Conservation (phyloP, 2,329 filamentous ascomycete species). For the Arthrobotrys iridis region DNA sequence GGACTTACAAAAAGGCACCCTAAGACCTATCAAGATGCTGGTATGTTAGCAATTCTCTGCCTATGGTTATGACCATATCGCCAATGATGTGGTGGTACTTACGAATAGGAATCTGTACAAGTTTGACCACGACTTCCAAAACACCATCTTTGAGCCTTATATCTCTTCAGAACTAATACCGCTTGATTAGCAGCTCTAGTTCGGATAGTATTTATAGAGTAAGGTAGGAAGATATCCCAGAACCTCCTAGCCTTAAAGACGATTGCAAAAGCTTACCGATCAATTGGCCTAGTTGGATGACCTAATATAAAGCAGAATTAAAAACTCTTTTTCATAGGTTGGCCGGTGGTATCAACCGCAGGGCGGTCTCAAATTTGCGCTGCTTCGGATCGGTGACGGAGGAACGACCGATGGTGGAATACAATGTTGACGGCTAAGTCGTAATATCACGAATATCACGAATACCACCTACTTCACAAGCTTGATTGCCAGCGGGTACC, state of each 20-base stretch:
- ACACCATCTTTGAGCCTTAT: slow-evolving; percentile 5
- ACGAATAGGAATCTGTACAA: slow-evolving; percentile 43
- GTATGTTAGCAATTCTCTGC: background rate
- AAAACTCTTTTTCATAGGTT: too few relatives aligned
- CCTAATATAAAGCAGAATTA: too few relatives aligned
- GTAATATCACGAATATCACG: background rate
- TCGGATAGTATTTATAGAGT: too few relatives aligned
- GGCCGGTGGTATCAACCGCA: too few relatives aligned
- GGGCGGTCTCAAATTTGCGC: too few relatives aligned
- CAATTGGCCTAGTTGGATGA: too few relatives aligned
- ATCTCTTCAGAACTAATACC: background rate
- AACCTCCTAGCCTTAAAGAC: too few relatives aligned
- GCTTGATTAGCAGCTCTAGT: background rate
- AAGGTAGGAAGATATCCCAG: too few relatives aligned
- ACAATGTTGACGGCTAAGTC: background rate
- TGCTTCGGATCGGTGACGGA: too few relatives aligned
- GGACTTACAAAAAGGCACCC: slow-evolving; percentile 19
- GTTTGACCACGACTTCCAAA: slow-evolving; percentile 24
- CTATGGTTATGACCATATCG: background rate
- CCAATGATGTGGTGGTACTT: background rate
- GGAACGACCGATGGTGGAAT: background rate
- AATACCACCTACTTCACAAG: background rate
- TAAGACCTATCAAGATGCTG: background rate
- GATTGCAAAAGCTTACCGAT: too few relatives aligned
- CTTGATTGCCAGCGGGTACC: slow-evolving; percentile 18